Conservation (phyloP, 2,329 filamentous ascomycete species). For the Fusarium penzigii region DNA sequence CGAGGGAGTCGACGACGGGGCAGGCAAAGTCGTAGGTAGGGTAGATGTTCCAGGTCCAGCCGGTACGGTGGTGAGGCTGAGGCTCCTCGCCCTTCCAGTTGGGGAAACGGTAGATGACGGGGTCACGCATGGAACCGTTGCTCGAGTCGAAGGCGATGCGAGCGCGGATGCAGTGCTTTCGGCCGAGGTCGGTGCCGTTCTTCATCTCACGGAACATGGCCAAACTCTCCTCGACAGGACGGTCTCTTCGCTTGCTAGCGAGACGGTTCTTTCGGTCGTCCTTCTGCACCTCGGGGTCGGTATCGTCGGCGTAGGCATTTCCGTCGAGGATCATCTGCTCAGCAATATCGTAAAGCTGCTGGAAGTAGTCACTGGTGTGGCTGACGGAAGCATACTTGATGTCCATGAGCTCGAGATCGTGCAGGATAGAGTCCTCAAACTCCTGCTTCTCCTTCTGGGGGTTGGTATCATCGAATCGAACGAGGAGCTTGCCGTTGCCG, state of each 20-base stretch:
- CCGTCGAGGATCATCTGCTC: slow-evolving; percentile 83
- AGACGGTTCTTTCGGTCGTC: slow-evolving; percentile 82
- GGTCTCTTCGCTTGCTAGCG: slow-evolving; percentile 77
- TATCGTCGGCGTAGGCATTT: slow-evolving; percentile 92
- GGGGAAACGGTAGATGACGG: slow-evolving; percentile 90
- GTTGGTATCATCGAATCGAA: slow-evolving; percentile 97
- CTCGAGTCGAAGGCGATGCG: slow-evolving; percentile 90
- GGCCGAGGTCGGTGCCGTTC: slow-evolving; percentile 74
- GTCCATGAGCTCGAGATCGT: slow-evolving; percentile 88
- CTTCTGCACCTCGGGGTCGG: slow-evolving; percentile 84
- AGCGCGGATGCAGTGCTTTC: slow-evolving; percentile 87
- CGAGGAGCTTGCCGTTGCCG: slow-evolving; percentile 84
- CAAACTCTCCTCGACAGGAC: slow-evolving; percentile 79
- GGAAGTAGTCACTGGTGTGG: slow-evolving; percentile 95
- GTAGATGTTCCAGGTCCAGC: slow-evolving; percentile 80
- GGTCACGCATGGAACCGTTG: slow-evolving; percentile 95
- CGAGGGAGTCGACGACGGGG: slow-evolving; percentile 76
- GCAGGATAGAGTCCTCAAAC: slow-evolving; percentile 89
- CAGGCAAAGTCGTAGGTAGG: slow-evolving; percentile 87
- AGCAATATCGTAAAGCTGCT: slow-evolving; percentile 84
- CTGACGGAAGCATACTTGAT: slow-evolving; percentile 85
- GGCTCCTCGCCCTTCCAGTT: slow-evolving; percentile 57
- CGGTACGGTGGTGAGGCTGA: slow-evolving; percentile 72
- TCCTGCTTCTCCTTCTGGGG: slow-evolving; percentile 97
- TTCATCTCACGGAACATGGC: slow-evolving; percentile 94